Evolutionary conservation across 352 stramenopile species (phyloP).

Genomic region (Phytophthora lateralis): DNA sequence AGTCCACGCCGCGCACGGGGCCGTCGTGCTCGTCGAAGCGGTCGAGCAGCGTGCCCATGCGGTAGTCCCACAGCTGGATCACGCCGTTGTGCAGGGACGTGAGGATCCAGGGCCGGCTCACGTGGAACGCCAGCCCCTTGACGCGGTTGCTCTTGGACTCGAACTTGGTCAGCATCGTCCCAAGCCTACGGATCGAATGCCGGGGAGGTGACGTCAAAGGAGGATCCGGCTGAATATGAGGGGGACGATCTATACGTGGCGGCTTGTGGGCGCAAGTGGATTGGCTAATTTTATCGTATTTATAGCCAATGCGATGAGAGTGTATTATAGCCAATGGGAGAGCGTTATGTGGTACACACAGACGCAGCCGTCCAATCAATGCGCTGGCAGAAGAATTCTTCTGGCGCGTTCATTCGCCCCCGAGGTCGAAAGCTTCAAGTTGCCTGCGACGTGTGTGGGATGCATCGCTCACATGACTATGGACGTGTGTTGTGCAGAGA

Average conservation of each 20-base stretch:
- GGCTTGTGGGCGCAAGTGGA: not conserved
- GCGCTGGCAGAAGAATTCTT: constrained; percentile 8
- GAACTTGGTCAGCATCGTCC: constrained; percentile 98
- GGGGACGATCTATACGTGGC: constrained; percentile 27
- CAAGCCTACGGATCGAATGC: not conserved
- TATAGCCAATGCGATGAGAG: too few relatives aligned
- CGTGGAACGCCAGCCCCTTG: constrained; percentile 99
- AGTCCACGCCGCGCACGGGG: constrained; percentile 98
- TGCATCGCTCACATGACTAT: not conserved
- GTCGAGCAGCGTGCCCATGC: constrained; percentile 99
- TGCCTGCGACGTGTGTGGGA: constrained; percentile 6
- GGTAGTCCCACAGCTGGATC: constrained; percentile 99
- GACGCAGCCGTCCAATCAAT: constrained; percentile 28
- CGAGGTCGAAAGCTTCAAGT: constrained; percentile 15
- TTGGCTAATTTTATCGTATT: constrained; percentile 6
- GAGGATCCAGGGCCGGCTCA: constrained; percentile 98
- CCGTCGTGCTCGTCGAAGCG: constrained; percentile 99
- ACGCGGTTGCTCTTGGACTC: constrained; percentile 99
- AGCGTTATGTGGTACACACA: constrained; percentile 13
- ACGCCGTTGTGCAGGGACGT: constrained; percentile 99
- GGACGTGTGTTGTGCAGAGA: constrained; percentile 6
- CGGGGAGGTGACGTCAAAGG: not conserved
- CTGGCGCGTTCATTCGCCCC: constrained; percentile 17
- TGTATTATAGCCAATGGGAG: constrained; percentile 3
- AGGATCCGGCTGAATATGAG: constrained; percentile 16